Evolutionary conservation across 768 basidiomycete species (phyloP).

Genomic region (Melanogaster broomeanus): DNA sequence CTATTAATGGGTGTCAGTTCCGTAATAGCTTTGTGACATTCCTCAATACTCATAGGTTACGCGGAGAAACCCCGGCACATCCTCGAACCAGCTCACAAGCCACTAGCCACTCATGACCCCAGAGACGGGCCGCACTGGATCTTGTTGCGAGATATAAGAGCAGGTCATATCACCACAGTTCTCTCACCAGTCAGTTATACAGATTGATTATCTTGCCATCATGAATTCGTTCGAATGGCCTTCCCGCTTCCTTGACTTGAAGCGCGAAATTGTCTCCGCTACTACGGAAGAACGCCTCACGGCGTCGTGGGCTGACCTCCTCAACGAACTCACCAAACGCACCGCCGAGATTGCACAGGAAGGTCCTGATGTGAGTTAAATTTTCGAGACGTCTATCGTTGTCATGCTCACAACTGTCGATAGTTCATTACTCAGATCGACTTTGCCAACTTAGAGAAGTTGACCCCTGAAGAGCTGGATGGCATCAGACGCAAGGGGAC

Average conservation of each 20-base stretch:
- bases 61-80: slow-evolving; percentile 13
- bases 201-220: background rate
- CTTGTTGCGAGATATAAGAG: slow-evolving; percentile 13
- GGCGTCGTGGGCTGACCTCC: slow-evolving; percentile 58
- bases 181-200: background rate
- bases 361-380: slow-evolving; percentile 48
- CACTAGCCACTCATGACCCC: slow-evolving; percentile 1
- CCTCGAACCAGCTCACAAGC: too few relatives aligned
- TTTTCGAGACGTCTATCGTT: too few relatives aligned
- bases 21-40: background rate
- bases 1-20: background rate
- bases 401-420: background rate
- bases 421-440: slow-evolving; percentile 66
- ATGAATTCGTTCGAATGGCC: slow-evolving; percentile 18
- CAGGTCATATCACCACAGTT: background rate
- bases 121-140: background rate
- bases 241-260: slow-evolving; percentile 56
- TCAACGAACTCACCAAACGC: slow-evolving; percentile 48
- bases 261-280: slow-evolving; percentile 52
- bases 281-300: slow-evolving; percentile 52
- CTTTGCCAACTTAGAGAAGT: slow-evolving; percentile 51
- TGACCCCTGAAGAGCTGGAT: slow-evolving; percentile 47
- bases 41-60: background rate
- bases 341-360: slow-evolving; percentile 46
- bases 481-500: slow-evolving; percentile 56